Conservation (phyloP, 257 asterid species). For the Oldenlandia corymbosa region DNA sequence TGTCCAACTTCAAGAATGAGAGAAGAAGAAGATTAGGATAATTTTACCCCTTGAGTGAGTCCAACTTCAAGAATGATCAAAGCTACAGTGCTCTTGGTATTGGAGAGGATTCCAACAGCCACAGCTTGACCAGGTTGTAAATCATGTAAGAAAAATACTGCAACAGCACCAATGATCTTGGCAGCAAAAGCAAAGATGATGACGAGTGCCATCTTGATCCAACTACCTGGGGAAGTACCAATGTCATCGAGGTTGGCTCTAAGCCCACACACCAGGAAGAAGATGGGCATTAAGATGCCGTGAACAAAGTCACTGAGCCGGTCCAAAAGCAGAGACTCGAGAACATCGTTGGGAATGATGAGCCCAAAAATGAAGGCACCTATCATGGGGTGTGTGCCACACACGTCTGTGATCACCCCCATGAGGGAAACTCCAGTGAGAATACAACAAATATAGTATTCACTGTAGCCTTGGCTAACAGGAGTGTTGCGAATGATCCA, state of each 20-base stretch:
- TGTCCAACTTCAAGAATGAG: too few species aligned
- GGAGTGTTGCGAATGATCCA: slow-evolving; percentile 61
- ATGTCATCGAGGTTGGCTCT: slow-evolving; percentile 44
- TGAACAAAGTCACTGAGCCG: slow-evolving; percentile 68
- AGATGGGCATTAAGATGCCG: slow-evolving; percentile 78
- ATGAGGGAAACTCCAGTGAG: slow-evolving; percentile 44
- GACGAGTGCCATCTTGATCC: slow-evolving; percentile 25
- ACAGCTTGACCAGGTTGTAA: slow-evolving; percentile 46
- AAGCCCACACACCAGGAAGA: slow-evolving; percentile 70
- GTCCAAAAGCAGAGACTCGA: slow-evolving; percentile 58
- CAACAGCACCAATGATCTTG: slow-evolving; percentile 46
- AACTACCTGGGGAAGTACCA: neutral
- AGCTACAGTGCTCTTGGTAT: slow-evolving; percentile 65
- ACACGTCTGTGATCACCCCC: slow-evolving; percentile 54
- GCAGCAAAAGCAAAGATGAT: slow-evolving; percentile 31
- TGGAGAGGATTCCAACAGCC: slow-evolving; percentile 59
- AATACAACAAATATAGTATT: slow-evolving; percentile 61
- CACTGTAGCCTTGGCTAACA: slow-evolving; percentile 84
- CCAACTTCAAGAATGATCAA: slow-evolving; percentile 77
- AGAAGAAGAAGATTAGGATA: too few species aligned
- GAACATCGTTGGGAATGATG: slow-evolving; percentile 60
- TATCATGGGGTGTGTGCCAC: slow-evolving; percentile 88
- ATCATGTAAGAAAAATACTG: slow-evolving; percentile 28
- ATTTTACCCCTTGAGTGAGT: slow-evolving; percentile 66
- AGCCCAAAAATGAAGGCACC: slow-evolving; percentile 86